Evolutionary conservation across 495 filamentous ascomycete species (phyloP).

Genomic region (Hypoxylon intermedium): DNA sequence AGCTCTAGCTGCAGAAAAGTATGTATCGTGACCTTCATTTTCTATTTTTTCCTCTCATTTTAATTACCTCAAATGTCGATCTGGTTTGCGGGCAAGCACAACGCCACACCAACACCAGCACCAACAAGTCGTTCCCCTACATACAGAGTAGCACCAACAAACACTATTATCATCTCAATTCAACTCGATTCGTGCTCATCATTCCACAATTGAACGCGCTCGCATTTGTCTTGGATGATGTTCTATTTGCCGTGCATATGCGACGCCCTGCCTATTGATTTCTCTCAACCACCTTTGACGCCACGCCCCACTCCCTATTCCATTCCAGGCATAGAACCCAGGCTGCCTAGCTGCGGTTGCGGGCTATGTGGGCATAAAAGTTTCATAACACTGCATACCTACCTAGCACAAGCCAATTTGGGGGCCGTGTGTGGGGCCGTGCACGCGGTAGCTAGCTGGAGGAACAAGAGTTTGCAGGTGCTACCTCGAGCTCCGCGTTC

Average conservation of each 20-base stretch:
- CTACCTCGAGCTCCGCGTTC: slow-evolving; percentile 27
- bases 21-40: slow-evolving; percentile 24
- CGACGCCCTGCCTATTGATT: neutral
- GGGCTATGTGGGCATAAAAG: too few species aligned
- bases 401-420: slow-evolving; percentile 11
- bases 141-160: neutral
- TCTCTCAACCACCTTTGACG: neutral
- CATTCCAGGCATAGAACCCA: slow-evolving; percentile 20
- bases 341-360: too few species aligned
- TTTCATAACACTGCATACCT: too few species aligned
- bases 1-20: neutral
- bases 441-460: slow-evolving; percentile 12
- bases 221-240: neutral
- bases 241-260: too few species aligned
- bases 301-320: too few species aligned
- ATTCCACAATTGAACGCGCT: neutral
- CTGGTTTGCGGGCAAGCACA: neutral
- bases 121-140: too few species aligned
- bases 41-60: slow-evolving; percentile 1
- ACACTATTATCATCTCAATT: neutral
- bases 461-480: slow-evolving; percentile 21
- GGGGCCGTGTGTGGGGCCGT: slow-evolving; percentile 19
- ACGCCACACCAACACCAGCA: too few species aligned
- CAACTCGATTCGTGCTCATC: neutral
- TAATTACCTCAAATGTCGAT: too few species aligned